Conservation (phyloP, 2,329 filamentous ascomycete species). For the Mycosphaerella sp. region DNA sequence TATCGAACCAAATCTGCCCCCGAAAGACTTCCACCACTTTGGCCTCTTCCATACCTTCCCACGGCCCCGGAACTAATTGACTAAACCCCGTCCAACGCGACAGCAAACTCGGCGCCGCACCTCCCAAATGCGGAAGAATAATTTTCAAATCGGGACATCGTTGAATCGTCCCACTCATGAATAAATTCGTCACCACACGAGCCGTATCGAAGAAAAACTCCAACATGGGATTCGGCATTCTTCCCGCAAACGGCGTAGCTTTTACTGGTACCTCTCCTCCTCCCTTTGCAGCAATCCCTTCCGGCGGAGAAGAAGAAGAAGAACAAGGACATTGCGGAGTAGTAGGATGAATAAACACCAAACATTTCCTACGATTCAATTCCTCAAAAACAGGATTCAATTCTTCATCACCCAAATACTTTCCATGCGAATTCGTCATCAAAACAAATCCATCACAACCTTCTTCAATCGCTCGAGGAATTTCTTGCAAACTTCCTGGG, state of each 20-base stretch:
- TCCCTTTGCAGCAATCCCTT: constrained; percentile 3
- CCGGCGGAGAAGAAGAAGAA: not conserved
- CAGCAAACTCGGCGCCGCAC: constrained; percentile 41
- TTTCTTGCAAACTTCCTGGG: constrained; percentile 43
- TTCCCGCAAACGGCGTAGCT: constrained; percentile 35
- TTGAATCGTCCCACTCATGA: constrained; percentile 43
- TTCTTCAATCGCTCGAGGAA: constrained; percentile 39
- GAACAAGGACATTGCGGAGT: constrained; percentile 39
- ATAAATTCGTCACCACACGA: constrained; percentile 44
- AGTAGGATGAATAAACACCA: constrained; percentile 52
- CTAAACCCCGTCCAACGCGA: constrained; percentile 40
- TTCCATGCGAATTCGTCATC: constrained; percentile 48
- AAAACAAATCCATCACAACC: constrained; percentile 48
- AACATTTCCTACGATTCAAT: constrained; percentile 43
- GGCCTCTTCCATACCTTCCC: constrained; percentile 25
- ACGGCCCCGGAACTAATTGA: constrained; percentile 35
- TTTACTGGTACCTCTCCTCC: constrained; percentile 22
- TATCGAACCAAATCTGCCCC: constrained; percentile 47
- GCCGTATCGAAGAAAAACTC: constrained; percentile 52
- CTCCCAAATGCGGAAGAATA: constrained; percentile 46
- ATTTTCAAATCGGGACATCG: constrained; percentile 43
- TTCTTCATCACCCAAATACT: constrained; percentile 45
- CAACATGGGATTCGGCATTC: constrained; percentile 42
- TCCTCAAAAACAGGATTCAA: constrained; percentile 46
- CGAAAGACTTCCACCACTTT: constrained; percentile 32